These are phyloP conservation scores for Sphagnum magellanicum DNA, from an alignment of 228 moss, liverwort and hornwort species.

Conservation along the genomic window DNA sequence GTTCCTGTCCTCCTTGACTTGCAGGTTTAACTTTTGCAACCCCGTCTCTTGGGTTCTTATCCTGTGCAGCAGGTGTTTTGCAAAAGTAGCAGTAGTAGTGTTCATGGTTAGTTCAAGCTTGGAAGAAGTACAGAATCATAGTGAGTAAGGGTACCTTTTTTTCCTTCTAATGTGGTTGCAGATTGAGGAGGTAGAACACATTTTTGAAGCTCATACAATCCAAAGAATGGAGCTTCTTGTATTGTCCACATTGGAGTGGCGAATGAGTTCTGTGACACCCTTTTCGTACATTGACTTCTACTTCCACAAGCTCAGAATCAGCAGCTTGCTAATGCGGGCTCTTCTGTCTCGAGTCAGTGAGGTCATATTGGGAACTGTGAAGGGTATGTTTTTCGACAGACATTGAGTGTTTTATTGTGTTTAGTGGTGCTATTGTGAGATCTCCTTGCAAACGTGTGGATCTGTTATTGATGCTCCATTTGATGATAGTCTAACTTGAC, in stretches of 20 bases:
- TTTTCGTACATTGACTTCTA: constrained; percentile 47
- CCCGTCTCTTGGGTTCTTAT: neutral
- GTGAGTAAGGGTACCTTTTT: neutral
- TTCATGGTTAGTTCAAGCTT: neutral
- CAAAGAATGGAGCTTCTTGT: constrained; percentile 53
- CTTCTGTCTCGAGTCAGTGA: constrained; percentile 38
- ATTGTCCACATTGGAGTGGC: constrained; percentile 48
- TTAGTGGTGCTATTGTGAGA: neutral
- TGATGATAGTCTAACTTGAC: neutral
- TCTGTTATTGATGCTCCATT: too few species aligned
- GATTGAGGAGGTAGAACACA: constrained; percentile 35
- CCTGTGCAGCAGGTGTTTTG: neutral
- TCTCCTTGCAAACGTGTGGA: neutral
- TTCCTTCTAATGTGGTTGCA: neutral
- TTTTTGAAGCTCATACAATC: constrained; percentile 49
- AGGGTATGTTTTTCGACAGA: constrained; percentile 18
- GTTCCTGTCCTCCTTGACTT: constrained; percentile 48
- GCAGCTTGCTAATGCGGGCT: constrained; percentile 26
- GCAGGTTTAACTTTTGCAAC: constrained; percentile 16
- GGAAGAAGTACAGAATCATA: too few species aligned
- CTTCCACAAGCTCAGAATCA: constrained; percentile 45
- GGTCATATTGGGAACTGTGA: constrained; percentile 34
- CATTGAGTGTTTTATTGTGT: neutral
- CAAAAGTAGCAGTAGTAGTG: neutral
- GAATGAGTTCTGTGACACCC: constrained; percentile 54